Evolutionary conservation across 257 asterid genomes (phyloP), one percentile per base, ranked within the genome.

Genomic region (Nicotiana otophora): DNA sequence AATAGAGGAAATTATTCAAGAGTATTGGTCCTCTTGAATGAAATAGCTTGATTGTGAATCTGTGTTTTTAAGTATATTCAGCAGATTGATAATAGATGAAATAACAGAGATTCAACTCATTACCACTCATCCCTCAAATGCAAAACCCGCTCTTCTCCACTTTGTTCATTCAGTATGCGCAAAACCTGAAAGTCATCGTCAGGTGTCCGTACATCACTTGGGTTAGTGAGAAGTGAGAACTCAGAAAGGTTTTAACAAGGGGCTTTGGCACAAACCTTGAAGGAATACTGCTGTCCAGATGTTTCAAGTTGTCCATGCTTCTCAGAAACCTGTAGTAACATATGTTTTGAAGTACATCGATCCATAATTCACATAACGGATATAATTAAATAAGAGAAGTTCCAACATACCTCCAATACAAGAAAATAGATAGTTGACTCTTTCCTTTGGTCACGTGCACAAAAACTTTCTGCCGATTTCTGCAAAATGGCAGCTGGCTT

Each of bases 111-210:
- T 81, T 64, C 36, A 82, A 64, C 82, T 81, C 88, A 89, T 81
- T 83, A 96, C 99, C 99, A 96, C 84, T 92, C 96, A 84, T 94
- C 98, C 95, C 93, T 87, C 89, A 96, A 84, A 14, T 90, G 94
- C 88, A 89, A 92, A 68, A 85, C 86, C 83, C 90, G 88, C 88
- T 96, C 98, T 78, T 89, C 93, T 87, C 98, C 98, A 83, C 89
- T 91, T 86, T 91, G 92, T 86, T 96, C 99, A 84, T 94, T 92
- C 85, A 96, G 86, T 84, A 96, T 90, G 83, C 92, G 98, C 86
- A 94, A 80, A 80, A 87, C 91, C 99, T 96, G 89, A 65, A 84
- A 83, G 83, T 75, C 87, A 77, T 48, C 57, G 68, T 33, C 57
- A 54, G 83, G 36, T 79, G 68, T 82, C 62, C 51, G 75, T 33